phyloP scores from a whole-genome alignment of 768 basidiomycete species.

The Auricularia heimuer region DNA sequence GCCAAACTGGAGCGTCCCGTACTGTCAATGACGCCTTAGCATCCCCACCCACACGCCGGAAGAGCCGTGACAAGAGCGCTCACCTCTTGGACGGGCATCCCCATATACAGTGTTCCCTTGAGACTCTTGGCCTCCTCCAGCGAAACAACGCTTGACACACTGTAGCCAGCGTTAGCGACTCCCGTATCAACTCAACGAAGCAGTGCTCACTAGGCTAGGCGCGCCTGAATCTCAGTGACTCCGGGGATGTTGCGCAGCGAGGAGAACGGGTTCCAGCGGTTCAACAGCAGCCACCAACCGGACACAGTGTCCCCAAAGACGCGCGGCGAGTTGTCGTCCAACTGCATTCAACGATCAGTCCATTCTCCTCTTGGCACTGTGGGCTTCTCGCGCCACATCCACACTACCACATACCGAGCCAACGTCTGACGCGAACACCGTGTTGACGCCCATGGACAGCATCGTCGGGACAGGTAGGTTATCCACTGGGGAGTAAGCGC shows the following conservation, averaged over 20 bases:
- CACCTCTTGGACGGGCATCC: conserved; percentile 91
- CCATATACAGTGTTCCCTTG: conserved; percentile 82
- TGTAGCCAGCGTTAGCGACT: conserved; percentile 20
- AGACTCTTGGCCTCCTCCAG: conserved; percentile 91
- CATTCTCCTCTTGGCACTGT: background rate
- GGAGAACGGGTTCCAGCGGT: conserved; percentile 88
- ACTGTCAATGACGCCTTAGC: conserved; percentile 34
- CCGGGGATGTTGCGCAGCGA: conserved; percentile 67
- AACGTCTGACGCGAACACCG: conserved; percentile 89
- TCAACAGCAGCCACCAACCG: conserved; percentile 91
- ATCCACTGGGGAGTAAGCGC: conserved; percentile 45
- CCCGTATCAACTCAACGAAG: background rate
- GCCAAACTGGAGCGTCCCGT: conserved; percentile 81
- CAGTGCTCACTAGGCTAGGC: conserved; percentile 80
- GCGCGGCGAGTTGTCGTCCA: conserved; percentile 92
- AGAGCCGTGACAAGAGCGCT: conserved; percentile 1
- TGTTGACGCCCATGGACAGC: conserved; percentile 83
- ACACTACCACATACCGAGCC: conserved; percentile 51
- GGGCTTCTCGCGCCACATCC: background rate
- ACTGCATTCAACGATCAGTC: conserved; percentile 27
- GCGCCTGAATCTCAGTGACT: conserved; percentile 88
- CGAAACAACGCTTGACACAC: conserved; percentile 91
- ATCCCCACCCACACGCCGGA: too few species aligned
- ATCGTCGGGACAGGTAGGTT: conserved; percentile 87
- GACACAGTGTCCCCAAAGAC: conserved; percentile 93